phyloP scores from a whole-genome alignment of 495 filamentous ascomycete genomes.

The Penicillium cinerascens region DNA sequence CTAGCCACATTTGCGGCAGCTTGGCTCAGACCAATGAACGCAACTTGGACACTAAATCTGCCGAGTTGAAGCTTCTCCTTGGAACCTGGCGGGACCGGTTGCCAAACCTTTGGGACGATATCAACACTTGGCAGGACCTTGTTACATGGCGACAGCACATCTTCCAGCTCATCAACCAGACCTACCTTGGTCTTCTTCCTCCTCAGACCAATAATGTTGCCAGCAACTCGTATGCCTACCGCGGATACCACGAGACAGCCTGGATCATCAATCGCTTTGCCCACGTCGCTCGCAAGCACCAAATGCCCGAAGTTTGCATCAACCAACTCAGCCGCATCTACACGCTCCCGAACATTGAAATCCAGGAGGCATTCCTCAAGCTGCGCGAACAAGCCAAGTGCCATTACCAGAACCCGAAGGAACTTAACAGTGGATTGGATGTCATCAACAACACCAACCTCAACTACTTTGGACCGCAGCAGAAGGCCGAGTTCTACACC shows the following conservation, averaged over 20 bases:
- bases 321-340: slow-evolving; percentile 96
- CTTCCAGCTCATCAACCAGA: slow-evolving; percentile 93
- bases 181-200: slow-evolving; percentile 83
- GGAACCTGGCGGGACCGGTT: slow-evolving; percentile 93
- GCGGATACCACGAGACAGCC: slow-evolving; percentile 96
- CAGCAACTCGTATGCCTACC: slow-evolving; percentile 89
- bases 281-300: slow-evolving; percentile 95
- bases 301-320: slow-evolving; percentile 95
- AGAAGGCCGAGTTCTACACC: slow-evolving; percentile 98
- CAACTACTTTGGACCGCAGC: slow-evolving; percentile 91
- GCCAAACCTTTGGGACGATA: slow-evolving; percentile 98
- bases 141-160: slow-evolving; percentile 99
- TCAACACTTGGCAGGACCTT: slow-evolving; percentile 97
- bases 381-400: slow-evolving; percentile 95
- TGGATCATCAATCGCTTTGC: slow-evolving; percentile 99
- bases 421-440: slow-evolving; percentile 88
- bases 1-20: slow-evolving; percentile 89
- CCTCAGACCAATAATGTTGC: slow-evolving; percentile 72
- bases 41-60: slow-evolving; percentile 91
- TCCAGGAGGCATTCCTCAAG: slow-evolving; percentile 98
- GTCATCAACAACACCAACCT: slow-evolving; percentile 99
- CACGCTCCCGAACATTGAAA: slow-evolving; percentile 97
- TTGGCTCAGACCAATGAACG: slow-evolving; percentile 73
- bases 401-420: slow-evolving; percentile 91
- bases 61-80: slow-evolving; percentile 90